These are phyloP conservation scores for Pezicula rhizophila DNA, from an alignment of 2,329 filamentous ascomycete genomes.

Conservation along the genomic window DNA sequence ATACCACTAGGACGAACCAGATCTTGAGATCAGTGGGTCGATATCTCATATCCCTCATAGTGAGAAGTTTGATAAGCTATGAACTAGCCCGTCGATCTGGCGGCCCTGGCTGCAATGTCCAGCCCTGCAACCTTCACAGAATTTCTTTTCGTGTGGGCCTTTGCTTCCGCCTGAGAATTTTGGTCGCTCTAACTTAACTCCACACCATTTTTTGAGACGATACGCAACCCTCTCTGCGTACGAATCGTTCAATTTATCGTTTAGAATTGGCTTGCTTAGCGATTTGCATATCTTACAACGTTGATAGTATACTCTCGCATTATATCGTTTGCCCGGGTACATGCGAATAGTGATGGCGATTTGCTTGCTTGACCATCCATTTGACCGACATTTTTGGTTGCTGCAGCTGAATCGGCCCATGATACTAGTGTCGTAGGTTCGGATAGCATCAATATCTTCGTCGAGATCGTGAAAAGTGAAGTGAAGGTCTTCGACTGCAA, in stretches of 20 bases:
- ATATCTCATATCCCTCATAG: no score
- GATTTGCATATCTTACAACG: conserved; percentile 30
- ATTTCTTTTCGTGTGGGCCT: conserved; percentile 16
- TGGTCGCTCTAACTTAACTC: conserved; percentile 21
- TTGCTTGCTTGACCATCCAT: conserved; percentile 33
- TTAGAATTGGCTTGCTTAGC: conserved; percentile 28
- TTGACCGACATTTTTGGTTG: conserved; percentile 25
- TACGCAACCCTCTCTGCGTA: conserved; percentile 38
- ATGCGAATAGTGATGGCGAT: conserved; percentile 37
- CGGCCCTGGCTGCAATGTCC: conserved; percentile 5
- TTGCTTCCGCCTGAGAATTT: conserved; percentile 8
- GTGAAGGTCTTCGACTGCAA: conserved; percentile 25
- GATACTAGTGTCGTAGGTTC: conserved; percentile 34
- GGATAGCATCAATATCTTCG: conserved; percentile 16
- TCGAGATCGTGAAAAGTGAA: conserved; percentile 29
- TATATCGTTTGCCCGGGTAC: conserved; percentile 33
- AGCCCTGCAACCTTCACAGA: conserved; percentile 19
- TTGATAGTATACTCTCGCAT: conserved; percentile 38
- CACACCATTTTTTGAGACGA: conserved; percentile 35
- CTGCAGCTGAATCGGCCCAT: conserved; percentile 35
- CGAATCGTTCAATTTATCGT: no score
- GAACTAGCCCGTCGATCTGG: no score
- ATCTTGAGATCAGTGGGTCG: no score
- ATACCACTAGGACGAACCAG: no score
- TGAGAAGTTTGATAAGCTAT: no score